These are phyloP conservation scores for Eucommia ulmoides DNA, from an alignment of 257 asterid genomes.

Conservation along the genomic window DNA sequence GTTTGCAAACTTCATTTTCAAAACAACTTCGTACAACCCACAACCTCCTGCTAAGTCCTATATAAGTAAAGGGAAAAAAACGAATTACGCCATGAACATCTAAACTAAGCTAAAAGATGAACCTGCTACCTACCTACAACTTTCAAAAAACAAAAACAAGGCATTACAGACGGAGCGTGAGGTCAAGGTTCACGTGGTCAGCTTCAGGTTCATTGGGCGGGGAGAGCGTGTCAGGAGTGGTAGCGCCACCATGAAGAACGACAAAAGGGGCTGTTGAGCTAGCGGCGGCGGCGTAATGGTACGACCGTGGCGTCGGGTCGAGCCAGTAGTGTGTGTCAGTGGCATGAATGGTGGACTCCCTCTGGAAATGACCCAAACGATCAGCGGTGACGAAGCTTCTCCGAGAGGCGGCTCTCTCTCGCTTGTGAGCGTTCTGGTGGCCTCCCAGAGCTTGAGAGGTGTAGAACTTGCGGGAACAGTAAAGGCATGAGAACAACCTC, in stretches of 20 bases:
- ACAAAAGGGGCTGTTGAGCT: no score
- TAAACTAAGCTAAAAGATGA: no score
- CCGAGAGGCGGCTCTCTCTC: slow-evolving; percentile 81
- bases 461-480: slow-evolving; percentile 78
- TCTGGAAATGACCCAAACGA: slow-evolving; percentile 9
- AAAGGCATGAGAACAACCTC: slow-evolving; percentile 65
- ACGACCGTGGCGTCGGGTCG: slow-evolving; percentile 9
- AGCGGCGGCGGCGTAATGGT: slow-evolving; percentile 6
- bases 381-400: slow-evolving; percentile 16
- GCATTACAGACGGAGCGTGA: slow-evolving; percentile 39
- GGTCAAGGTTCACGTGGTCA: slow-evolving; percentile 30
- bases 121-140: neutral
- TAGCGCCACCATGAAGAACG: no score
- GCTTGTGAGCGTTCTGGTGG: slow-evolving; percentile 88
- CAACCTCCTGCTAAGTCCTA: no score
- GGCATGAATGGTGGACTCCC: slow-evolving; percentile 6
- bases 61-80: no score
- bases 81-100: no score
- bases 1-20: no score
- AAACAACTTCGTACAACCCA: no score
- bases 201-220: no score
- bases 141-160: neutral
- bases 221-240: no score
- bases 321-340: slow-evolving; percentile 17
- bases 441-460: slow-evolving; percentile 93